Base-by-base conservation (phyloP, 441 rosid species). In the Pelargonium cotyledonis region DNA sequence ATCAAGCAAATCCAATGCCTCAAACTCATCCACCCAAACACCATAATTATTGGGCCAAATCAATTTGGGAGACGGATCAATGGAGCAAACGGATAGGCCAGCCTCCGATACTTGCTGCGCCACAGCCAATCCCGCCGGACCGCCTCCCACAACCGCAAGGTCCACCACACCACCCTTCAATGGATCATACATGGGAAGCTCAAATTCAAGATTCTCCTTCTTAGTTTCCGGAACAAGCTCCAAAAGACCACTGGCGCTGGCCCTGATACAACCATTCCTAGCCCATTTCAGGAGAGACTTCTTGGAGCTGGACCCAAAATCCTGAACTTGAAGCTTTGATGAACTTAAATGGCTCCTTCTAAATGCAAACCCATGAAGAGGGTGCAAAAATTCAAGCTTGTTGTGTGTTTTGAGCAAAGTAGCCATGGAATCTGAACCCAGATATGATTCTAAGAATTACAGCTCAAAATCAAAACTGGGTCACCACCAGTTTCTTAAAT, bases 11-110 rank as follows among this genome's bases (percentile, higher is more conserved):
- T 88, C 93, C 98, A 93, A 88, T 70, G 96, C 97, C 75, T 89
- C 97, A 70, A 93, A 93, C 71, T 93, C 97, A 76, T 93, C 97
- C 71, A 93, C 97, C 97, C 98, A 93, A 72, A 91, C 98, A 14
- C 98, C 98, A 57, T 93, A 93, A 72, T 93, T 93, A 73, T 93
- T 93, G 46, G 98, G 98, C 97, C 97, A 93, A 29, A 93, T 89
- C 80, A 93, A 82, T 72, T 80, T 84, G 1, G 96, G 98, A 47
- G 80, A 90, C 0, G 98, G 98, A 61, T 93, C 97, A 21, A 93
- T 89, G 1, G 85, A 81, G 78, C 93, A 88, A 43, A 93, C 98
- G 0, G 92, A 86, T 67, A 91, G 95, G 19, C 98, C 98, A 0
- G 96, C 96, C 78, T 85, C 88, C 0, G 98, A 89, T 38, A 93